Conservation (phyloP, 352 stramenopile species). For the Blastocystis sp. region DNA sequence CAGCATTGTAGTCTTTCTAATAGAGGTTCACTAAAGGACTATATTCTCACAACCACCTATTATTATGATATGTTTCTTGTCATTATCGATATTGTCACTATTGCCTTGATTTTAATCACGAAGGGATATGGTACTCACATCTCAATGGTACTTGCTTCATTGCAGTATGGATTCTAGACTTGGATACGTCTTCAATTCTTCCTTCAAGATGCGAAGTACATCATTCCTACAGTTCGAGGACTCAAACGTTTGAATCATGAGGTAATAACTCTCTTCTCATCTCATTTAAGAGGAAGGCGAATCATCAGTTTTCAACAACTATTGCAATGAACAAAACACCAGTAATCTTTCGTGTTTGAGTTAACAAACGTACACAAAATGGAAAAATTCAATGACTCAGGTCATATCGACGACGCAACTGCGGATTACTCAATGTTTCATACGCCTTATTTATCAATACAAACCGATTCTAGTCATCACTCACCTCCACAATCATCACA, state of each 20-base stretch:
- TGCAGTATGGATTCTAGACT: not conserved
- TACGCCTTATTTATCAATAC: slow-evolving; percentile 29
- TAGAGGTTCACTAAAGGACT: not conserved
- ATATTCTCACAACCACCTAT: slow-evolving; percentile 4
- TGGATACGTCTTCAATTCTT: slow-evolving; percentile 37
- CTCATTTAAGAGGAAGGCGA: not conserved
- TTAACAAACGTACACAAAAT: not conserved
- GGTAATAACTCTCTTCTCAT: not conserved
- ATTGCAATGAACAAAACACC: not conserved
- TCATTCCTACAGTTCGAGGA: not conserved
- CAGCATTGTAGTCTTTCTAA: not conserved
- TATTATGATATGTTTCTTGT: slow-evolving; percentile 32
- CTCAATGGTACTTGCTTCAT: not conserved
- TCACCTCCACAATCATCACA: not conserved
- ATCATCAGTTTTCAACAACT: not conserved
- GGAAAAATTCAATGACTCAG: not conserved
- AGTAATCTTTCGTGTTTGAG: not conserved
- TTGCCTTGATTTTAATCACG: not conserved
- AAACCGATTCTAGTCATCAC: slow-evolving; percentile 24
- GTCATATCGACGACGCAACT: not conserved
- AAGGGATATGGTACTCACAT: not conserved
- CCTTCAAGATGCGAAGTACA: not conserved
- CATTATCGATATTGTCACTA: slow-evolving; percentile 25
- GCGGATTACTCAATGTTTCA: not conserved
- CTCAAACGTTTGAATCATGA: not conserved